phyloP scores from a whole-genome alignment of 192 early-diverging fungal genomes.

The Backusella morwellensis region DNA sequence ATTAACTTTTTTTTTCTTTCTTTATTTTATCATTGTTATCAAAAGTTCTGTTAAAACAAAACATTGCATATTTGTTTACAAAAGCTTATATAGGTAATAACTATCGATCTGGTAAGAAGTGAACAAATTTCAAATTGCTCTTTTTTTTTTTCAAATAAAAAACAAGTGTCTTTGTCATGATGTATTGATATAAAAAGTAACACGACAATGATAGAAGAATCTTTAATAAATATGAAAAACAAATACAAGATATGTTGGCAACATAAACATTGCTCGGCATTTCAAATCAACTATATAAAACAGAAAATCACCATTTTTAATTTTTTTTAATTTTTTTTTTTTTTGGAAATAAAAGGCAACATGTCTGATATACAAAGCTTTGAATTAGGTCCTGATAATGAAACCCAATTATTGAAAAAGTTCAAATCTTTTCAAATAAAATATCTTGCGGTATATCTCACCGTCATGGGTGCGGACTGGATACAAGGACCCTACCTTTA shows the following conservation, averaged over 20 bases:
- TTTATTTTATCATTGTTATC: too few relatives aligned
- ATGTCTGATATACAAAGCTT: conserved; percentile 7
- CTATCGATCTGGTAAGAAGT: too few relatives aligned
- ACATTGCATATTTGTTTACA: too few relatives aligned
- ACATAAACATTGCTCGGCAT: background rate
- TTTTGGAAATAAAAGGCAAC: background rate
- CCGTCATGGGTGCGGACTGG: conserved; percentile 46
- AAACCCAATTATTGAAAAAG: conserved; percentile 11
- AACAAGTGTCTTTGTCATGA: background rate
- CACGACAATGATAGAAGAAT: background rate
- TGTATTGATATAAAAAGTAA: background rate
- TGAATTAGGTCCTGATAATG: conserved; percentile 10
- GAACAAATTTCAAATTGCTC: too few relatives aligned
- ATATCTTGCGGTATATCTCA: conserved; percentile 33
- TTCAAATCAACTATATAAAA: background rate
- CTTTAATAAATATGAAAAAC: background rate
- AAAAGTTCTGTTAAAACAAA: too few relatives aligned
- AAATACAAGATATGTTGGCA: background rate
- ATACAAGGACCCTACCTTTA: conserved; percentile 67
- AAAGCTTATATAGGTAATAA: too few relatives aligned
- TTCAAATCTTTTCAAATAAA: conserved; percentile 15
- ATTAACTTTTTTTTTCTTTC: too few relatives aligned
- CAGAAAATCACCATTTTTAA: background rate
- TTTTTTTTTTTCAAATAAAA: too few relatives aligned
- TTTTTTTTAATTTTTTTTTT: background rate